These are phyloP conservation scores for Chlamydomonas sp. DNA, from an alignment of 139 green algal species.

Conservation along the genomic window DNA sequence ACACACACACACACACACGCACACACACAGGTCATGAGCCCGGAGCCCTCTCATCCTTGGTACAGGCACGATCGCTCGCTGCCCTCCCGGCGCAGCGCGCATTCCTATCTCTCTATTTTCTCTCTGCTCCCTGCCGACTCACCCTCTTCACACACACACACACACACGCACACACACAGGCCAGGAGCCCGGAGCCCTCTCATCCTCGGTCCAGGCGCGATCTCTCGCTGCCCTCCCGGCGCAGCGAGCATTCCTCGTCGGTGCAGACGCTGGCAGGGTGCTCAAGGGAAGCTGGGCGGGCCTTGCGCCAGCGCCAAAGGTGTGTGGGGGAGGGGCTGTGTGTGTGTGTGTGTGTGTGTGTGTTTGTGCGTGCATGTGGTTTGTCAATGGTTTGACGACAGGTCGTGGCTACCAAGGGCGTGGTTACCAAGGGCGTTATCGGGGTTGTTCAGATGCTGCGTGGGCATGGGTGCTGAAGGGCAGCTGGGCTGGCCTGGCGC, in stretches of 20 bases:
- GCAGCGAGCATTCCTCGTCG: slow-evolving; percentile 33
- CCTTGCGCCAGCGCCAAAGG: slow-evolving; percentile 27
- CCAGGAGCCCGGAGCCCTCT: not conserved
- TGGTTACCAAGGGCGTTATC: too few relatives aligned
- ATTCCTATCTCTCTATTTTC: too few relatives aligned
- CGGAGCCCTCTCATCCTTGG: not conserved
- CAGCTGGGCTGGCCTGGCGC: slow-evolving; percentile 25
- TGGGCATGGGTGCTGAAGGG: slow-evolving; percentile 38
- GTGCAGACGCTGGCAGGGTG: slow-evolving; percentile 20
- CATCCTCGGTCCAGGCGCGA: not conserved
- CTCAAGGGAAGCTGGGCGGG: slow-evolving; percentile 37
- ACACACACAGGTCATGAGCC: not conserved
- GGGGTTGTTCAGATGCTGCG: too few relatives aligned
- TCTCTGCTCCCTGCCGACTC: too few relatives aligned
- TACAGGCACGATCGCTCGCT: not conserved
- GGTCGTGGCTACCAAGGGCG: too few relatives aligned
- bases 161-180: not conserved
- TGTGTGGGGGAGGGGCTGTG: too few relatives aligned
- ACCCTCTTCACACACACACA: not conserved
- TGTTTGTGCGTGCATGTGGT: too few relatives aligned
- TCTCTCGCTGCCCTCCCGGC: not conserved
- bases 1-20: not conserved
- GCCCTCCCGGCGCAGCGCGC: slow-evolving; percentile 12
- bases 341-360: too few relatives aligned
- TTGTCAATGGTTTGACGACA: too few relatives aligned